Percentiles rank a stretch among this genome's conserved stretches.
These are phyloP conservation scores for Chlamydomonas sp. DNA, from an alignment of 139 green algal genomes.

Conservation along the genomic window DNA sequence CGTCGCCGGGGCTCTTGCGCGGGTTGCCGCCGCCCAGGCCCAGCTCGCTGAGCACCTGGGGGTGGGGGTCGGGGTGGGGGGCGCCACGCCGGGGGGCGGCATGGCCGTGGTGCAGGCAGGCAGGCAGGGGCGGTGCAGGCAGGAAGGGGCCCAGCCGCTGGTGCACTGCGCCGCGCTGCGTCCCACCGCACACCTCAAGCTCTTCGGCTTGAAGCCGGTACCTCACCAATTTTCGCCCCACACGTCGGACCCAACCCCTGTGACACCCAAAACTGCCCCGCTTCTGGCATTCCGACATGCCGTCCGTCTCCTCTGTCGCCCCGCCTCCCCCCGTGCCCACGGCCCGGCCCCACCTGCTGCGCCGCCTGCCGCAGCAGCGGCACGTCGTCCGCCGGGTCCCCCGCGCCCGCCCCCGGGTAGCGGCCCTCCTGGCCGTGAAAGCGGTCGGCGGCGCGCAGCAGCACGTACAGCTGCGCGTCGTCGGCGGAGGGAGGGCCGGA, in stretches of 20 bases:
- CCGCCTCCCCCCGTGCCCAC: background rate
- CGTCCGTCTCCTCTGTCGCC: background rate
- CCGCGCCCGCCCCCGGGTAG: slow-evolving; percentile 30
- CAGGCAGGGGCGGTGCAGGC: background rate
- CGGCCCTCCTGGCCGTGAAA: slow-evolving; percentile 60
- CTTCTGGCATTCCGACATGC: background rate
- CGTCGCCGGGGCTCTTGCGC: slow-evolving; percentile 6
- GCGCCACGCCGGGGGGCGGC: too few relatives aligned
- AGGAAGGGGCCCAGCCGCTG: background rate
- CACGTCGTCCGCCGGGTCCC: slow-evolving; percentile 77
- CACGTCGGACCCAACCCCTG: too few relatives aligned
- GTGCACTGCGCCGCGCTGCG: too few relatives aligned
- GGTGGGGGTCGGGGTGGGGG: background rate
- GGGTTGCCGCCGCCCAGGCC: slow-evolving; percentile 23
- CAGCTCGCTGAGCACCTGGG: slow-evolving; percentile 43
- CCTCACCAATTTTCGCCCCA: too few relatives aligned
- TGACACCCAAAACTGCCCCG: too few relatives aligned
- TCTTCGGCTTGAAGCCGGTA: too few relatives aligned
- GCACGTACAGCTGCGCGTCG: slow-evolving; percentile 79
- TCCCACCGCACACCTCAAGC: too few relatives aligned
- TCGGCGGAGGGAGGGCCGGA: slow-evolving; percentile 4
- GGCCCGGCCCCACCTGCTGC: background rate
- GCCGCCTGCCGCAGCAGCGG: slow-evolving; percentile 58
- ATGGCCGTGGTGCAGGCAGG: background rate
- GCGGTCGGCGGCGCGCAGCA: slow-evolving; percentile 82